Evolutionary conservation across 202 grass and related monocot genomes (phyloP).

Genomic region (Schoenoplectus tabernaemontani): DNA sequence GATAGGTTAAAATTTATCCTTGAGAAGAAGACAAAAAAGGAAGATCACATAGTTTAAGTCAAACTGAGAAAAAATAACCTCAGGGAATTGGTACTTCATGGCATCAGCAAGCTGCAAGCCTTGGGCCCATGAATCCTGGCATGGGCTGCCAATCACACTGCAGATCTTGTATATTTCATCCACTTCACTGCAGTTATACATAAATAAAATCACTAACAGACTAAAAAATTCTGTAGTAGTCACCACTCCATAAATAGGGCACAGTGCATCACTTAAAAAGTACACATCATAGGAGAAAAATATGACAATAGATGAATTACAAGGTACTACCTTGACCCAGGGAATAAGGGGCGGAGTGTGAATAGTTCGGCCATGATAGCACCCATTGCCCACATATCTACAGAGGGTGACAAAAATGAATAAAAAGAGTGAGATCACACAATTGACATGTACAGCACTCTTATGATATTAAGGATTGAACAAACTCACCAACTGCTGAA

Average conservation of each 20-base stretch:
- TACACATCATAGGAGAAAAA: background rate
- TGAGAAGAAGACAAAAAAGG: background rate
- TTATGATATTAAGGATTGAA: background rate
- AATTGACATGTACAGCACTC: slow-evolving; percentile 5
- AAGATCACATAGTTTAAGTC: background rate
- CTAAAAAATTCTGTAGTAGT: slow-evolving; percentile 16
- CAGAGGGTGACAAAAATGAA: slow-evolving; percentile 11
- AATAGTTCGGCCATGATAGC: slow-evolving; percentile 98
- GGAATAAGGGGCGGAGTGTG: slow-evolving; percentile 88
- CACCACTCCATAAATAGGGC: background rate
- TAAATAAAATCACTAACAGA: slow-evolving; percentile 9
- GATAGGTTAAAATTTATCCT: background rate
- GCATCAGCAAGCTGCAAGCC: slow-evolving; percentile 69
- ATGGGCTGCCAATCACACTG: slow-evolving; percentile 83
- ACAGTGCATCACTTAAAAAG: background rate
- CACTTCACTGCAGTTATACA: slow-evolving; percentile 52
- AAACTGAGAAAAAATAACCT: slow-evolving; percentile 41
- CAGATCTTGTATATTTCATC: slow-evolving; percentile 97
- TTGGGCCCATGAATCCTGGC: slow-evolving; percentile 63
- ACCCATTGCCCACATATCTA: slow-evolving; percentile 99
- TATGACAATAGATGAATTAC: background rate
- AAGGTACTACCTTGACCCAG: slow-evolving; percentile 64
- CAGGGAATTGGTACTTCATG: slow-evolving; percentile 87
- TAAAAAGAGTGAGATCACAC: slow-evolving; percentile 25
- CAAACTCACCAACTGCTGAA: slow-evolving; percentile 78